Base-by-base conservation (phyloP, 2,329 filamentous ascomycete species). In the Penicillium sp. region DNA sequence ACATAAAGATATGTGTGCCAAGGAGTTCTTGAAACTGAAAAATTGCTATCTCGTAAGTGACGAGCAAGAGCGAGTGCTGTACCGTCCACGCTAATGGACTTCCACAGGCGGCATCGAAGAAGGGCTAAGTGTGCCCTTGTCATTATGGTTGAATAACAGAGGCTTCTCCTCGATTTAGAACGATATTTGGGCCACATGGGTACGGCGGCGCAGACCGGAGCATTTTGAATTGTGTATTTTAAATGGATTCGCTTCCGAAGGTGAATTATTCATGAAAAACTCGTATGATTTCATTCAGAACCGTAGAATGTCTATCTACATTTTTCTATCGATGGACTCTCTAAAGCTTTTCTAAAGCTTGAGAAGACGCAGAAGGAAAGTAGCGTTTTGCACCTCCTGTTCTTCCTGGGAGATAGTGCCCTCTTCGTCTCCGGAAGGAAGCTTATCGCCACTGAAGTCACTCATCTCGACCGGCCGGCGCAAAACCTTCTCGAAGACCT, bases 1-100 rank as follows among this genome's bases (percentile, higher is more conserved):
- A 3, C 81, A 90, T 61, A 95, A 95, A 66, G 89, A 96, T 66
- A 93, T 93, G 77, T 99, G 93, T 65, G 78, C 79, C 4, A 83
- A 82, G 50, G 90, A 96, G 65, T 97, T 99, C 60, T 76, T 93
- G 70, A 83, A 75, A 57, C 70, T 97, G 41, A 95, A 95, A 68
- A 79, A 95, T 58, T 97, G 92, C 66, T 95, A 89, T 65, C 64
- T 95, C 64, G 91, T 95, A 77, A 62, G 80, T 42, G n/a, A 28
- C n/a, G 10, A 42, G 29, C 25, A 9, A 31, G 10, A 42, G 25
- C 25, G 11, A 31, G 14, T 40, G 10, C 4, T 27, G 19, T 2
- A 16, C 9, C 8, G 7, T 34, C 14, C 37, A 33, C 3, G 13
- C 40, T 51, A 43, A 49, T 41, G 46, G 22, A 43, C 27, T 13